Evolutionary conservation across 2,329 filamentous ascomycete species (phyloP), one percentile per base, ranked within the genome.

Genomic region (Byssoonygena ceratinophila): DNA sequence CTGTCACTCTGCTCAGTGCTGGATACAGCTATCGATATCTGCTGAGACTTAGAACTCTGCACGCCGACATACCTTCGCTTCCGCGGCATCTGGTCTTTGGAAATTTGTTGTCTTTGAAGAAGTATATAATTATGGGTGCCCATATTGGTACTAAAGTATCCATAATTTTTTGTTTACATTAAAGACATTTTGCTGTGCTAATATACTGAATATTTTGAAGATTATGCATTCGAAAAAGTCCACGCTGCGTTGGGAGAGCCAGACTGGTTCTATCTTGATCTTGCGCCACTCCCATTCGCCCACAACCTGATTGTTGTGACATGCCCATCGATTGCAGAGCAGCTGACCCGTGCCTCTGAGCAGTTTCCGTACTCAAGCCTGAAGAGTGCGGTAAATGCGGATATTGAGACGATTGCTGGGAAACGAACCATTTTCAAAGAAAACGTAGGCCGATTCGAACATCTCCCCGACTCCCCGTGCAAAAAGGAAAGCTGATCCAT

Each of bases 211-310:
- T n/a, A n/a, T n/a, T 23, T 27, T 27, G 5, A 16, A 45, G 43
- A 45, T 32, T 31, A 45, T 45, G 43, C 25, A 18, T 27, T 45
- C 4, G 43, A 45, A 32, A 31, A 32, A 4, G n/a, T 32, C n/a
- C 16, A 45, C 25, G 11, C 12, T n/a, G 27, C 25, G 4, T n/a
- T 45, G 27, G 43, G 27, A 45, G 43, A 45, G 25, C 43, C 25
- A 31, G n/a, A n/a, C 22, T 45, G 43, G 43, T 32, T 32, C 27
- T 45, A 45, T 32, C 43, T 45, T 32, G 43, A 45, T 32, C 8
- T 45, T 45, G n/a, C 16, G 11, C 27, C 43, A 7, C n/a, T 45
- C n/a, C 43, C 43, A 9, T 32, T 45, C n/a, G 25, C 43, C 25
- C 27, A 45, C 20, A 45, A 16, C 20, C 9, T 31, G 12, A 12